Percentiles rank a stretch among this genome's conserved stretches.
These are phyloP conservation scores for Eutypella sp. DNA, from an alignment of 2,329 filamentous ascomycete genomes.

Conservation along the genomic window DNA sequence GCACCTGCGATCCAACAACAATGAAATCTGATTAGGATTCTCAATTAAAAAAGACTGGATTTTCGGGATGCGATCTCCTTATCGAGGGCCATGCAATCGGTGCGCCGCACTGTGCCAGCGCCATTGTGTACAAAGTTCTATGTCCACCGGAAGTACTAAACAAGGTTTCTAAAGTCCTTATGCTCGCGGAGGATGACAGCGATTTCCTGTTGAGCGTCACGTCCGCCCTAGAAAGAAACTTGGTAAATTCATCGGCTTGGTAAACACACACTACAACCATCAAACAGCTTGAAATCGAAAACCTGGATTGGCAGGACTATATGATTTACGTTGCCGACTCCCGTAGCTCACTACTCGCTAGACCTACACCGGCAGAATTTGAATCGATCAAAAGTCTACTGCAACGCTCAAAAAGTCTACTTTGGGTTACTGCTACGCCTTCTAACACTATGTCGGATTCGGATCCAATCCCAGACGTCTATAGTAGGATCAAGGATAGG, in stretches of 20 bases:
- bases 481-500: slow-evolving; percentile 1
- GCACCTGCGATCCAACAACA: not conserved
- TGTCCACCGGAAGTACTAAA: not conserved
- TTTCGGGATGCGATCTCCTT: slow-evolving; percentile 9
- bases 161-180: not conserved
- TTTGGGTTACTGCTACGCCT: slow-evolving; percentile 7
- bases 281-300: not conserved
- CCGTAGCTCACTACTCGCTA: not conserved
- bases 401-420: not conserved
- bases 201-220: not conserved
- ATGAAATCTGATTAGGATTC: slow-evolving; percentile 5
- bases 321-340: slow-evolving; percentile 2
- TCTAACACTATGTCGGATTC: not conserved
- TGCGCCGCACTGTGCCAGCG: not conserved
- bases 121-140: slow-evolving; percentile 1
- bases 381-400: not conserved
- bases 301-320: not conserved
- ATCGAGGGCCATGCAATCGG: slow-evolving; percentile 2
- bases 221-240: not conserved
- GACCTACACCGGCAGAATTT: not conserved
- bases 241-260: not conserved
- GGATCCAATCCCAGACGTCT: not conserved
- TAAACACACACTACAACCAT: not conserved
- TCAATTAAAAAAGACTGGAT: slow-evolving; percentile 2
- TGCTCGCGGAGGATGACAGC: not conserved